These are phyloP conservation scores for Coemansia furcata DNA, from an alignment of 192 early-diverging fungal species.

Conservation along the genomic window DNA sequence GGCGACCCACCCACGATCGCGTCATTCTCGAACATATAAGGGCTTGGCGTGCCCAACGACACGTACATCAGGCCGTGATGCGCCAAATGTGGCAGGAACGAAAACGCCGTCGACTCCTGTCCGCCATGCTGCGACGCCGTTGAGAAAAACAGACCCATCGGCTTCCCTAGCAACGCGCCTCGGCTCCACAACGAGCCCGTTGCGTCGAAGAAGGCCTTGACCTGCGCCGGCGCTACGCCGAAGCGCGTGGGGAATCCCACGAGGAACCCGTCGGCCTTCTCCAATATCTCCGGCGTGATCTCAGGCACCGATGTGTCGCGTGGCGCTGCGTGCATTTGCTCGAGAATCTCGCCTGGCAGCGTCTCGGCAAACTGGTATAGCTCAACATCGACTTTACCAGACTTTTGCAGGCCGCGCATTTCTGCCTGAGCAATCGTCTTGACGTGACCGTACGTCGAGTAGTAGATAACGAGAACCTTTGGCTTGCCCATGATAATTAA, in stretches of 20 bases:
- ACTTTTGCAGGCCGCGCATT: slow-evolving; percentile 59
- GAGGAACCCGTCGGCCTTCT: slow-evolving; percentile 65
- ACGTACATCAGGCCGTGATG: slow-evolving; percentile 82
- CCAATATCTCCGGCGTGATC: slow-evolving; percentile 53
- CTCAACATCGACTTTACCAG: slow-evolving; percentile 50
- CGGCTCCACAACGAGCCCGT: slow-evolving; percentile 58
- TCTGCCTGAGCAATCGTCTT: slow-evolving; percentile 61
- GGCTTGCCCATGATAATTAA: slow-evolving; percentile 4
- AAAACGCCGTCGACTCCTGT: slow-evolving; percentile 72
- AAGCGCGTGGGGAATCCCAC: slow-evolving; percentile 72
- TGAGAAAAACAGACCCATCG: slow-evolving; percentile 70
- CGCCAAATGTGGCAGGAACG: slow-evolving; percentile 62
- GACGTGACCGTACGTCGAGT: slow-evolving; percentile 73
- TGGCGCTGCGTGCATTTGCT: slow-evolving; percentile 60
- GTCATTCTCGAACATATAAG: slow-evolving; percentile 54
- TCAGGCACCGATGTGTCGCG: slow-evolving; percentile 58
- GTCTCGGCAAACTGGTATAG: slow-evolving; percentile 64
- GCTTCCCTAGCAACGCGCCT: slow-evolving; percentile 65
- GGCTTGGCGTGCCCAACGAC: slow-evolving; percentile 60
- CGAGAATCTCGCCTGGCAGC: slow-evolving; percentile 59
- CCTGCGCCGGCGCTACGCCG: slow-evolving; percentile 69
- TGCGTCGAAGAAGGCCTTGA: slow-evolving; percentile 68
- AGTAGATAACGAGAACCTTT: slow-evolving; percentile 65
- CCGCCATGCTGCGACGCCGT: slow-evolving; percentile 77
- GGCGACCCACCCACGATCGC: slow-evolving; percentile 68